phyloP scores from a whole-genome alignment of 2,329 filamentous ascomycete species.

The Teratosphaeriaceae sp. region DNA sequence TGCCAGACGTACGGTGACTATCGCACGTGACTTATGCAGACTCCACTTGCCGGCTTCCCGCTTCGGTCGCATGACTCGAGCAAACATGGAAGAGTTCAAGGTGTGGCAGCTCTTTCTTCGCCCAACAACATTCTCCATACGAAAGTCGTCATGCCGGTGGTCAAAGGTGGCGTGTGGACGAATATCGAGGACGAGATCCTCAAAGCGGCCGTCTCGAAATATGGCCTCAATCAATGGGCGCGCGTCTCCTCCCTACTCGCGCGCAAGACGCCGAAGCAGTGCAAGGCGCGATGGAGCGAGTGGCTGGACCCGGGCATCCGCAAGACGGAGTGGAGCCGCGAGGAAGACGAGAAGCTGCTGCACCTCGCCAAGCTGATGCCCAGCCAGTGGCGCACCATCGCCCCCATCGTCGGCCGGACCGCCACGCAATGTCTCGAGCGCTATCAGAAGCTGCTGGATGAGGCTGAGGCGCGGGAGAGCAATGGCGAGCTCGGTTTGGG shows the following conservation, averaged over 20 bases:
- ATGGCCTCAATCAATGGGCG: slow-evolving; percentile 96
- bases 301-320: slow-evolving; percentile 97
- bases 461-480: slow-evolving; percentile 83
- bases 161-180: slow-evolving; percentile 62
- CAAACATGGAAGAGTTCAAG: no score
- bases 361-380: slow-evolving; percentile 98
- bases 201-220: slow-evolving; percentile 90
- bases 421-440: slow-evolving; percentile 96
- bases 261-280: slow-evolving; percentile 97
- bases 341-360: slow-evolving; percentile 95
- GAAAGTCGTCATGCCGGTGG: slow-evolving; percentile 62
- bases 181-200: slow-evolving; percentile 89
- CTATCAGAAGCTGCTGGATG: slow-evolving; percentile 93
- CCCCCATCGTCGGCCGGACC: slow-evolving; percentile 90
- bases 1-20: no score
- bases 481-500: slow-evolving; percentile 73
- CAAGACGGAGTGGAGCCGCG: slow-evolving; percentile 98
- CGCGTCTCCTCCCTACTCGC: slow-evolving; percentile 94
- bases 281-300: slow-evolving; percentile 97
- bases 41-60: no score
- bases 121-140: no score
- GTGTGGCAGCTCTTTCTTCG: no score
- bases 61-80: no score
- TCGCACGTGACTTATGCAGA: no score
- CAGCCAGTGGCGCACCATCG: slow-evolving; percentile 98